These are phyloP conservation scores for Mytilinidion resinicola DNA, from an alignment of 495 filamentous ascomycete species.

Conservation along the genomic window DNA sequence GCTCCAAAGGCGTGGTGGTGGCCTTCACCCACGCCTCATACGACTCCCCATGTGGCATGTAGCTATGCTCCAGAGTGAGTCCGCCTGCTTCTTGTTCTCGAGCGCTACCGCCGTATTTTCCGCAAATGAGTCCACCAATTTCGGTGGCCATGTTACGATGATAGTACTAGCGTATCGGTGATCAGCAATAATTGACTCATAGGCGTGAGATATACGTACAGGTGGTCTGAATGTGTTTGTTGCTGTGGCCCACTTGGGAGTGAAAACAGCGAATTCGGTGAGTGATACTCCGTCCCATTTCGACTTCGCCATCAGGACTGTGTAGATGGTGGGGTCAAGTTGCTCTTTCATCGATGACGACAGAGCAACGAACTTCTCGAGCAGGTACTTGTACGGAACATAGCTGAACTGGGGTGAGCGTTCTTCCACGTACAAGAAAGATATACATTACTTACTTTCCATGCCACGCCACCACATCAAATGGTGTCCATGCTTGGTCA, in stretches of 20 bases:
- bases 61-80: background rate
- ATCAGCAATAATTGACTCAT: no score
- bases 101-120: background rate
- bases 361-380: constrained; percentile 6
- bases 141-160: constrained; percentile 5
- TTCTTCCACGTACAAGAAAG: no score
- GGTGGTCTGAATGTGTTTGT: constrained; percentile 5
- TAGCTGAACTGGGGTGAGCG: constrained; percentile 1
- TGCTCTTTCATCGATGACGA: constrained; percentile 1
- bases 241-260: background rate
- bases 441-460: no score
- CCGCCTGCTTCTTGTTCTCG: background rate
- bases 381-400: constrained; percentile 3
- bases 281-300: background rate
- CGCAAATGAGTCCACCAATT: background rate
- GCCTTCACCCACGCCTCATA: background rate
- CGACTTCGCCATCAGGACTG: constrained; percentile 4
- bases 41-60: constrained; percentile 4
- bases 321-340: constrained; percentile 8
- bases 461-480: no score
- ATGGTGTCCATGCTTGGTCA: constrained; percentile 1
- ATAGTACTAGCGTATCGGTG: background rate
- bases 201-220: no score
- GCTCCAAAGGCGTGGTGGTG: no score
- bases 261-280: constrained; percentile 7